These are phyloP conservation scores for Panaeolus papilionaceus DNA, from an alignment of 768 basidiomycete species.

Conservation along the genomic window DNA sequence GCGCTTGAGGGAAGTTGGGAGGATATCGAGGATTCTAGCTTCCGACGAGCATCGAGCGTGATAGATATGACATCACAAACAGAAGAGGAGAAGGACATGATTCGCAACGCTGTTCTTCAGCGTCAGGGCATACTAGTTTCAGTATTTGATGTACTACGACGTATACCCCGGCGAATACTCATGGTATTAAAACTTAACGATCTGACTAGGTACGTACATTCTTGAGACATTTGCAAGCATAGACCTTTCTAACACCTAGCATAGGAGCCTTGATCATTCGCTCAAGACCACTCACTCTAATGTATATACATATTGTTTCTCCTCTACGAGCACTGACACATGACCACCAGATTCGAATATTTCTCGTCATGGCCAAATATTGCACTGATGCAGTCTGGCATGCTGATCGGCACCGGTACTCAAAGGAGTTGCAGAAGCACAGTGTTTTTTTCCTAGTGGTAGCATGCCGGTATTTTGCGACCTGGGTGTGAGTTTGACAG, in stretches of 20 bases:
- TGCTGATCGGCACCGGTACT: constrained; percentile 60
- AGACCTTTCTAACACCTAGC: constrained; percentile 19
- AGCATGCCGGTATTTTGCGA: constrained; percentile 54
- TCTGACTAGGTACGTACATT: constrained; percentile 64
- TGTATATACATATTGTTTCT: constrained; percentile 40
- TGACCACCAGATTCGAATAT: constrained; percentile 73
- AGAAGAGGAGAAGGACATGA: constrained; percentile 79
- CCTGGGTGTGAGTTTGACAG: constrained; percentile 69
- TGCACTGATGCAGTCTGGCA: constrained; percentile 83
- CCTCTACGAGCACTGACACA: constrained; percentile 10
- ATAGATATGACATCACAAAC: constrained; percentile 77
- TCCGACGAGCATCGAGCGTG: constrained; percentile 75
- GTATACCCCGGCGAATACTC: constrained; percentile 82
- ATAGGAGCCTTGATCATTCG: constrained; percentile 81
- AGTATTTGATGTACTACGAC: constrained; percentile 87
- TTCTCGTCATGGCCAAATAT: constrained; percentile 90
- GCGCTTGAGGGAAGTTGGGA: constrained; percentile 70
- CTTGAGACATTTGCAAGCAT: background rate
- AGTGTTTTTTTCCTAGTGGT: constrained; percentile 58
- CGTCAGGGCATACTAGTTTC: constrained; percentile 84
- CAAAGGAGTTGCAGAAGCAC: constrained; percentile 50
- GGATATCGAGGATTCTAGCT: constrained; percentile 41
- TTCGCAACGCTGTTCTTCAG: constrained; percentile 82
- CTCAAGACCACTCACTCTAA: constrained; percentile 88
- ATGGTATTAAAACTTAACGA: constrained; percentile 91